Percentiles rank a stretch among this genome's conserved stretches.
These are phyloP conservation scores for Populus hybrid DNA, from an alignment of 441 rosid species.

Conservation along the genomic window DNA sequence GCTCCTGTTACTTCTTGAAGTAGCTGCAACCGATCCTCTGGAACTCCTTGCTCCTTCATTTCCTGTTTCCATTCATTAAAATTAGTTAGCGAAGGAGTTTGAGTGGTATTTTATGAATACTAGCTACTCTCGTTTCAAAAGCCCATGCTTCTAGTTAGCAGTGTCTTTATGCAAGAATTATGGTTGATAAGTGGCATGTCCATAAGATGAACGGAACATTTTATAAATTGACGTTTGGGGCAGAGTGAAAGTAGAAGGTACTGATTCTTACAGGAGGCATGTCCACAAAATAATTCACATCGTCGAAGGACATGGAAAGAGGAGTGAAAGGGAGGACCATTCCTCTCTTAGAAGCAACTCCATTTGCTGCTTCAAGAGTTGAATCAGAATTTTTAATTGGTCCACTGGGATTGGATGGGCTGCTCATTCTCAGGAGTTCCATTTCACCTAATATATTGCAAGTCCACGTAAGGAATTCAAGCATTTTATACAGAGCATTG, in stretches of 20 bases:
- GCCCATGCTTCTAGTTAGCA: too few relatives aligned
- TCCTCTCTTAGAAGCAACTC: constrained; percentile 60
- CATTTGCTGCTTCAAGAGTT: constrained; percentile 25
- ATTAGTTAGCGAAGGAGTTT: not conserved
- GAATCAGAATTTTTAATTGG: constrained; percentile 29
- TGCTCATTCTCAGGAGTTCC: constrained; percentile 45
- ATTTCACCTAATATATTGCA: constrained; percentile 43
- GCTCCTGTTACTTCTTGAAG: constrained; percentile 71
- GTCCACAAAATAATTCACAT: constrained; percentile 74
- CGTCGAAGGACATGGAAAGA: constrained; percentile 76
- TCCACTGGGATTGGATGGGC: constrained; percentile 25
- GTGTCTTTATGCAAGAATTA: not conserved
- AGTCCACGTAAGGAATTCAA: constrained; percentile 9
- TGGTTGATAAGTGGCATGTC: not conserved
- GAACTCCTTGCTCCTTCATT: constrained; percentile 81
- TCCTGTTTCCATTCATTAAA: constrained; percentile 41
- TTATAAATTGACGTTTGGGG: not conserved
- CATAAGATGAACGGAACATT: not conserved
- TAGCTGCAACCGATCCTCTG: constrained; percentile 63
- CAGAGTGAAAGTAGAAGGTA: not conserved
- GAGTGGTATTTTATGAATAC: too few relatives aligned
- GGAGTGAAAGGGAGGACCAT: constrained; percentile 94
- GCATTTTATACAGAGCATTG: not conserved
- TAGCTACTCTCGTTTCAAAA: too few relatives aligned
- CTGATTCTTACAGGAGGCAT: constrained; percentile 74